Evolutionary conservation across 176 grass and related monocot species (phyloP).

Genomic region (Oryza nivara): DNA sequence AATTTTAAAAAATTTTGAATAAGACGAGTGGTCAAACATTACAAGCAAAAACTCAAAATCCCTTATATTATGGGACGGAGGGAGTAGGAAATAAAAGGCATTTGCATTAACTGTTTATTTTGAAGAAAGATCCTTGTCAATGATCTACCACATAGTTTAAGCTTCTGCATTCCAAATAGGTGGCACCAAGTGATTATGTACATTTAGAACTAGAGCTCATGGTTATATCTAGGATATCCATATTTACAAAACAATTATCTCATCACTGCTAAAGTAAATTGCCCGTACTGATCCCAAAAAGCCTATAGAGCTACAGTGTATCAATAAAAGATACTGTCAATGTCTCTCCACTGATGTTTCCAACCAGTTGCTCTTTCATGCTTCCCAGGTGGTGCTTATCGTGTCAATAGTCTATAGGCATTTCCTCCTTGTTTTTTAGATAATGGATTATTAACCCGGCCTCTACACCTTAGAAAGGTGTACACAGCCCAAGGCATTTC

Average conservation of each 20-base stretch:
- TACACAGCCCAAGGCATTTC: neutral
- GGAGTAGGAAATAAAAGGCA: neutral
- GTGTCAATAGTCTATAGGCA: neutral
- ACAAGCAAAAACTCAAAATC: too few species aligned
- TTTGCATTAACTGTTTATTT: neutral
- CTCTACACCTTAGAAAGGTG: too few species aligned
- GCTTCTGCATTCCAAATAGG: neutral
- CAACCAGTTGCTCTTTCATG: neutral
- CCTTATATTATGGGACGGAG: too few species aligned
- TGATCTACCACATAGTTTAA: neutral
- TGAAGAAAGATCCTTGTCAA: slow-evolving; percentile 6
- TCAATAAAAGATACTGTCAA: neutral
- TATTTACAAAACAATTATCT: neutral
- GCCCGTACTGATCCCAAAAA: neutral
- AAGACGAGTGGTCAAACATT: too few species aligned
- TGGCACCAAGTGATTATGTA: neutral
- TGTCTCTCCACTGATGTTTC: neutral
- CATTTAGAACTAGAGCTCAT: slow-evolving; percentile 1
- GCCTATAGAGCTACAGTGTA: neutral
- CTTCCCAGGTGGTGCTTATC: neutral
- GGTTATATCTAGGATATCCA: neutral
- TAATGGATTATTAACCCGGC: too few species aligned
- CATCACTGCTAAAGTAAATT: neutral
- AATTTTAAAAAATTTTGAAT: too few species aligned
- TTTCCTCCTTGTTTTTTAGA: neutral